phyloP scores from a whole-genome alignment of 2,329 filamentous ascomycete genomes.

The Hymenotorrendiella dingleyae region DNA sequence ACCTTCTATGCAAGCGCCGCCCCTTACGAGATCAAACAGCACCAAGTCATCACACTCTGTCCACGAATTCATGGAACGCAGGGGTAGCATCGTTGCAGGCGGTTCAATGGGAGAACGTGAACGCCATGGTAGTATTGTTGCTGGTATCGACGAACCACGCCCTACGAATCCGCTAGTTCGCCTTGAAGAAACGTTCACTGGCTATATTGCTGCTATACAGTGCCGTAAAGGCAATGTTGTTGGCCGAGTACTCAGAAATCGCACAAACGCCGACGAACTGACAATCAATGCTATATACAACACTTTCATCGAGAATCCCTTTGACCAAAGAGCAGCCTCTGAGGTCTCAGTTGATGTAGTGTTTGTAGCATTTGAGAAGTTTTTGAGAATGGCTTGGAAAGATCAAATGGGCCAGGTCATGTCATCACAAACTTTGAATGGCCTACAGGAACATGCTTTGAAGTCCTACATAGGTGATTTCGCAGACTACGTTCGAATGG shows the following conservation, averaged over 20 bases:
- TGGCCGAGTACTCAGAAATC: conserved; percentile 66
- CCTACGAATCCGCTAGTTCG: conserved; percentile 63
- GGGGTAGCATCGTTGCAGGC: conserved; percentile 33
- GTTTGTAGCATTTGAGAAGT: conserved; percentile 91
- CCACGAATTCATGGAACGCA: conserved; percentile 23
- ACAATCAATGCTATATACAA: conserved; percentile 89
- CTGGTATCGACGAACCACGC: conserved; percentile 43
- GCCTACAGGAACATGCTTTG: conserved; percentile 63
- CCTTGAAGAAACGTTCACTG: conserved; percentile 78
- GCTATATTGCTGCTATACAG: conserved; percentile 76
- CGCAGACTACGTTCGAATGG: conserved; percentile 59
- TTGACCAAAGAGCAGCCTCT: conserved; percentile 66
- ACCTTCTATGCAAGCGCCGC: conserved; percentile 34
- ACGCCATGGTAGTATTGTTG: conserved; percentile 32
- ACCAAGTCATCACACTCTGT: conserved; percentile 26
- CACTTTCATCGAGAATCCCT: conserved; percentile 74
- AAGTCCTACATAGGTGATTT: conserved; percentile 68
- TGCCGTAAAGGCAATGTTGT: conserved; percentile 83
- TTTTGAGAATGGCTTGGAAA: conserved; percentile 79
- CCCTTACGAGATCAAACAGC: conserved; percentile 24
- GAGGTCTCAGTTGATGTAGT: conserved; percentile 78
- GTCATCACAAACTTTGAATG: conserved; percentile 62
- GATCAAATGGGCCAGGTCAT: conserved; percentile 84
- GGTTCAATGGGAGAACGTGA: too few relatives aligned
- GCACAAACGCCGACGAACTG: conserved; percentile 67